Percentiles rank a stretch among this genome's conserved stretches.
These are phyloP conservation scores for Dactylis glomerata DNA, from an alignment of 176 grass and related monocot genomes.

Conservation along the genomic window DNA sequence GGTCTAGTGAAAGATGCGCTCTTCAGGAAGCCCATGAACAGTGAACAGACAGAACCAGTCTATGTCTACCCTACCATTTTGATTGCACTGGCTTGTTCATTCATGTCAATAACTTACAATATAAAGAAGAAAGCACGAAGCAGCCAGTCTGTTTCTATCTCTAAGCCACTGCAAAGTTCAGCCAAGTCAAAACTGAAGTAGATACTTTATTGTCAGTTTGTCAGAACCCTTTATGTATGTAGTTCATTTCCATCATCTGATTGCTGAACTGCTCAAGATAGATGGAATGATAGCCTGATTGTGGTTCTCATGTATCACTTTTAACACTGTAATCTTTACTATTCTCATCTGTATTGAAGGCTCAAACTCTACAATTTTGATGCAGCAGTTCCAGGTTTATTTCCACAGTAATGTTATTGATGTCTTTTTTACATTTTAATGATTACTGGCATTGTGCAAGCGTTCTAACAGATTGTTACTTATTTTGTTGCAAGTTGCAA, in stretches of 20 bases:
- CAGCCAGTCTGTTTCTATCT: slow-evolving; percentile 58
- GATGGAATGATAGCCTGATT: background rate
- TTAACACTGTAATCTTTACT: slow-evolving; percentile 29
- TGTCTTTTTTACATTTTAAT: slow-evolving; percentile 11
- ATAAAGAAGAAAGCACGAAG: slow-evolving; percentile 54
- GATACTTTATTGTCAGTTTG: slow-evolving; percentile 10
- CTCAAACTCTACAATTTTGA: slow-evolving; percentile 23
- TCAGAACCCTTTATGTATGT: slow-evolving; percentile 14
- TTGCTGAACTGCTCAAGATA: slow-evolving; percentile 36
- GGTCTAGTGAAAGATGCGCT: slow-evolving; percentile 88
- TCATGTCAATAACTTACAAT: slow-evolving; percentile 78
- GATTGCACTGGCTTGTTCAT: slow-evolving; percentile 70
- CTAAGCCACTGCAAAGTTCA: slow-evolving; percentile 85
- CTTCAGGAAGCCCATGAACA: slow-evolving; percentile 61
- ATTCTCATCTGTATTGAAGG: slow-evolving; percentile 6
- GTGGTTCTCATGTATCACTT: slow-evolving; percentile 35
- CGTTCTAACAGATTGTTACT: background rate
- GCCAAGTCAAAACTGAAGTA: slow-evolving; percentile 98
- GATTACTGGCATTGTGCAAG: background rate
- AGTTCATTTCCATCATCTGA: slow-evolving; percentile 18
- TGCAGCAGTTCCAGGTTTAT: background rate
- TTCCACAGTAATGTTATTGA: background rate
- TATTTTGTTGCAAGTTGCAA: background rate
- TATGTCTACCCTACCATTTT: slow-evolving; percentile 88
- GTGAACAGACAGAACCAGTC: slow-evolving; percentile 49